These are phyloP conservation scores for Nyssa sinensis DNA, from an alignment of 148 eudicot genomes.

Conservation along the genomic window DNA sequence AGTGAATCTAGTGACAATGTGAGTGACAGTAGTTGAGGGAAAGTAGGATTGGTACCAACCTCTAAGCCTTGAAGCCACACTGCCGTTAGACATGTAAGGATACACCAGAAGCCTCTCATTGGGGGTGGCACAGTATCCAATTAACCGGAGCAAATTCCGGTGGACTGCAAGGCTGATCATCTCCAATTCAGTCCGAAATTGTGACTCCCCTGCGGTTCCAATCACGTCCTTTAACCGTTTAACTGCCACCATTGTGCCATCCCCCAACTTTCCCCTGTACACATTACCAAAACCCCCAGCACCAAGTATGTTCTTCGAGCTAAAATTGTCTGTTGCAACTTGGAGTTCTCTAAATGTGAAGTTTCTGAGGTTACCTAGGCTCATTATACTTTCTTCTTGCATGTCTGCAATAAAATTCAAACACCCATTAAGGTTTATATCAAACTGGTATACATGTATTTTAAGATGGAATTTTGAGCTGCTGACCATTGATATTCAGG, in stretches of 20 bases:
- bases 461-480: not conserved
- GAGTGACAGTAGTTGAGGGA: not conserved
- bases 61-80: conserved; percentile 91
- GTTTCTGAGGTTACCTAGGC: conserved; percentile 67
- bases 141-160: conserved; percentile 72
- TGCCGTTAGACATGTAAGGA: conserved; percentile 97
- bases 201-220: conserved; percentile 81
- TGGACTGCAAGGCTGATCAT: conserved; percentile 95
- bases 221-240: conserved; percentile 79
- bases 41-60: conserved; percentile 48
- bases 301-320: conserved; percentile 88
- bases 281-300: conserved; percentile 97
- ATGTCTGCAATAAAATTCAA: conserved; percentile 40
- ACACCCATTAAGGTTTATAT: not conserved
- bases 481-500: conserved; percentile 72
- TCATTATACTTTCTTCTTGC: conserved; percentile 65
- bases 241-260: conserved; percentile 79
- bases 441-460: not conserved
- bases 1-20: no score
- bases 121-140: conserved; percentile 81
- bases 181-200: conserved; percentile 88
- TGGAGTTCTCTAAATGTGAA: conserved; percentile 85
- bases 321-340: conserved; percentile 71
- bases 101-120: conserved; percentile 85
- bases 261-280: conserved; percentile 71